Conservation (phyloP, 192 early-diverging fungal genomes). For the Spinellus fusiger region DNA sequence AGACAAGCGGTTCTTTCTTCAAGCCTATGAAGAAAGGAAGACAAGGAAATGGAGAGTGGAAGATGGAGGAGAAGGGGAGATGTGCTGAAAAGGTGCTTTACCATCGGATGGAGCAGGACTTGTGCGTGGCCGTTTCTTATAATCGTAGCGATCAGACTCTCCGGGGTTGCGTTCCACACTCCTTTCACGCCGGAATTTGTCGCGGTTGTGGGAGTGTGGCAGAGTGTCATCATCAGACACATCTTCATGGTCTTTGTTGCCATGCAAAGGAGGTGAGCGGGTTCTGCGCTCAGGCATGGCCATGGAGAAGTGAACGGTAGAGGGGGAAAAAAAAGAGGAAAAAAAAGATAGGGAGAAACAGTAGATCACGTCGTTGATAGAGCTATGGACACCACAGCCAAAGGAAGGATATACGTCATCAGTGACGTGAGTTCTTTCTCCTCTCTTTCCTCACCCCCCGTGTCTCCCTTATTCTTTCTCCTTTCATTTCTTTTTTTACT, state of each 20-base stretch:
- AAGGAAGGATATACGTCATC: no score
- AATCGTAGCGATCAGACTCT: conserved; percentile 23
- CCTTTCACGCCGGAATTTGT: conserved; percentile 34
- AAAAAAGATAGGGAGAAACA: neutral
- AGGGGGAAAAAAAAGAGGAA: neutral
- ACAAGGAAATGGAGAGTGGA: neutral
- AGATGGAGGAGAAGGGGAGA: neutral
- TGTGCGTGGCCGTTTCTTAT: conserved; percentile 21
- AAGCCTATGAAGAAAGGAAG: neutral
- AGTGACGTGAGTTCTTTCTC: no score
- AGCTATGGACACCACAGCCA: no score
- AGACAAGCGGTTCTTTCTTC: neutral
- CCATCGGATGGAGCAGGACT: conserved; percentile 32
- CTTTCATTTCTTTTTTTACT: no score
- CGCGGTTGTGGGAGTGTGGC: conserved; percentile 19
- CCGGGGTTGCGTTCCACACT: conserved; percentile 21
- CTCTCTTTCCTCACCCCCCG: no score
- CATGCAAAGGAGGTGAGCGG: conserved; percentile 8
- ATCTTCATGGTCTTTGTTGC: conserved; percentile 18
- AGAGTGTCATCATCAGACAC: conserved; percentile 32
- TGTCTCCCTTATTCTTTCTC: no score
- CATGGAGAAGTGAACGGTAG: neutral
- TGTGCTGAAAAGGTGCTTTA: conserved; percentile 5
- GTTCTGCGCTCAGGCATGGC: conserved; percentile 18
- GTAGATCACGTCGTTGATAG: no score